Percentiles rank a stretch among this genome's conserved stretches.
Evolutionary conservation across 768 basidiomycete genomes (phyloP).

Genomic region (Agaricus blazei): DNA sequence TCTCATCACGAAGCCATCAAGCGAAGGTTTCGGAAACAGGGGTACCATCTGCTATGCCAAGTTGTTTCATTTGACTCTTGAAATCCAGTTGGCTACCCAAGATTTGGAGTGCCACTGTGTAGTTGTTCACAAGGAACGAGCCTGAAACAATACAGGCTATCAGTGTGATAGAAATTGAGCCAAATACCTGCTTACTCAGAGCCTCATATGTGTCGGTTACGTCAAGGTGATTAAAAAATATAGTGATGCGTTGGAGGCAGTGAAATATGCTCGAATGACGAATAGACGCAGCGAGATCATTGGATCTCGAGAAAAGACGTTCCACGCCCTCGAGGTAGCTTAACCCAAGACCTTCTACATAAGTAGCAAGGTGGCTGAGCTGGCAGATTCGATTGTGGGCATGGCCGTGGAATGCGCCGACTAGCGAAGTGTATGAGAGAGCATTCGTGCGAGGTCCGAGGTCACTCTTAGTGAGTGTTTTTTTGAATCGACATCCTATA

Average conservation of each 20-base stretch:
- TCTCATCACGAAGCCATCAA: conserved; percentile 15
- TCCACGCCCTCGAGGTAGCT: conserved; percentile 22
- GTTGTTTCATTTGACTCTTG: no score
- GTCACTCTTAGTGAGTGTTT: conserved; percentile 17
- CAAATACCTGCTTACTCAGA: background rate
- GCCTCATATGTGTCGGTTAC: background rate
- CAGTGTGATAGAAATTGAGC: no score
- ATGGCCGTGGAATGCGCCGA: conserved; percentile 23
- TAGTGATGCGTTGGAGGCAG: background rate
- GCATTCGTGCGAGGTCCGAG: conserved; percentile 12
- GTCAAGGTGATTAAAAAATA: conserved; percentile 8
- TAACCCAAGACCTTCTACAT: conserved; percentile 16
- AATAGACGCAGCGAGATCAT: conserved; percentile 14
- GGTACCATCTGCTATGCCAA: no score
- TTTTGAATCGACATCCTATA: conserved; percentile 22
- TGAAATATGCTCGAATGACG: conserved; percentile 10
- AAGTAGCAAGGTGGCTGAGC: conserved; percentile 16
- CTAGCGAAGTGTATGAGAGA: conserved; percentile 8
- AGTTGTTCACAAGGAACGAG: no score
- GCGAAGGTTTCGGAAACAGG: background rate
- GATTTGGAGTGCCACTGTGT: no score
- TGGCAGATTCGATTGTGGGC: conserved; percentile 25
- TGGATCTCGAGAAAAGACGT: conserved; percentile 19
- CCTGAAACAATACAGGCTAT: no score
- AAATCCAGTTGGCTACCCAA: no score